These are phyloP conservation scores for Solanum sejunctum DNA, from an alignment of 257 asterid species.

Conservation along the genomic window DNA sequence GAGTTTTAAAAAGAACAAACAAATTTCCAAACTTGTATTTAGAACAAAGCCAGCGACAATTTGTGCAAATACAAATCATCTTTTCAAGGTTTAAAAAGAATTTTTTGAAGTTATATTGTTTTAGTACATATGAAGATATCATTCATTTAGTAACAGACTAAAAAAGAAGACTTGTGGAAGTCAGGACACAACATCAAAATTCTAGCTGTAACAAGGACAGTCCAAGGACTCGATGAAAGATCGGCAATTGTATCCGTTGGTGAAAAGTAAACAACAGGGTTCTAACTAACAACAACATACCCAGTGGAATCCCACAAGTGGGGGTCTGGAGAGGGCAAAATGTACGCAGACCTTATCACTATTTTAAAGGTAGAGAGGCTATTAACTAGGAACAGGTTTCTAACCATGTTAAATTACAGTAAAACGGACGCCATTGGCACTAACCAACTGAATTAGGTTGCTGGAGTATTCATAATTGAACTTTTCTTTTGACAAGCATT, in stretches of 20 bases:
- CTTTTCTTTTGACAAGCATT: too few species aligned
- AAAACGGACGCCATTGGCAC: not conserved
- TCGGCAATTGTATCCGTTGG: not conserved
- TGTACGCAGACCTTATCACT: too few species aligned
- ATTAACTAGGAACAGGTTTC: not conserved
- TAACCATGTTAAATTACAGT: not conserved
- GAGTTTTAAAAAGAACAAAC: not conserved
- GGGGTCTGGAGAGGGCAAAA: too few species aligned
- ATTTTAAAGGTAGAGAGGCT: too few species aligned
- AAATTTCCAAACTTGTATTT: not conserved
- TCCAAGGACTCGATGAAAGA: not conserved
- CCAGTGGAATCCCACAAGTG: too few species aligned
- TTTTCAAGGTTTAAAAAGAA: not conserved
- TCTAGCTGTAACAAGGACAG: not conserved
- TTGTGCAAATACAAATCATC: not conserved
- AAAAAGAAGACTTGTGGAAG: not conserved
- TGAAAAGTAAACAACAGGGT: not conserved
- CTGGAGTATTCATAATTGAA: not conserved
- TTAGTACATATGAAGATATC: not conserved
- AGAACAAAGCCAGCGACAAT: not conserved
- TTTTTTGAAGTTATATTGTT: not conserved
- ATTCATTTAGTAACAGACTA: not conserved
- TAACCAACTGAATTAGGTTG: not conserved
- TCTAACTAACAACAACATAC: not conserved
- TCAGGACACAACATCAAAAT: not conserved